Percentiles rank a stretch among this genome's conserved stretches.
Evolutionary conservation across 352 stramenopile genomes (phyloP).

Genomic region (Pythium rishiriense): DNA sequence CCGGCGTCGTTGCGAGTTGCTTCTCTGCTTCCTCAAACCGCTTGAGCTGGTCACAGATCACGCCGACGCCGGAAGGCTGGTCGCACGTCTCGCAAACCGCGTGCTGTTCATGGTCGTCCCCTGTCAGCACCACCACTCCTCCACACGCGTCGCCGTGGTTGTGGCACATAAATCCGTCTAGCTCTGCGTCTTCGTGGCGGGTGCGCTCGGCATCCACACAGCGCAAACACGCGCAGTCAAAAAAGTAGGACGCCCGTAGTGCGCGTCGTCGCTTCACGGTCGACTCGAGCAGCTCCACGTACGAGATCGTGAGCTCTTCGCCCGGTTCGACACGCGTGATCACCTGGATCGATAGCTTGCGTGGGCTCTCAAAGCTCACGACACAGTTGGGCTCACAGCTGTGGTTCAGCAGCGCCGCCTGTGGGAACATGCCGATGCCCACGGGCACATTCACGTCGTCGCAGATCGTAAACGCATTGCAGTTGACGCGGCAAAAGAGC

Average conservation of each 20-base stretch:
- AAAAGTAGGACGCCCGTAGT: conserved; percentile 69
- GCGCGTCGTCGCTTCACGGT: conserved; percentile 33
- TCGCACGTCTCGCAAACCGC: conserved; percentile 17
- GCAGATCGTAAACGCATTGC: conserved; percentile 77
- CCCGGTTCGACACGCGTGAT: conserved; percentile 40
- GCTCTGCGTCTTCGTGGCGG: conserved; percentile 6
- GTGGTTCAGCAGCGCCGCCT: conserved; percentile 75
- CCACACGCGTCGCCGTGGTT: not conserved
- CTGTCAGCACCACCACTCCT: conserved; percentile 3
- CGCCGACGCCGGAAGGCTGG: not conserved
- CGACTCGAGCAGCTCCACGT: conserved; percentile 66
- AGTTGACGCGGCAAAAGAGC: conserved; percentile 75
- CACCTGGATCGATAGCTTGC: conserved; percentile 47
- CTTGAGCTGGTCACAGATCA: not conserved
- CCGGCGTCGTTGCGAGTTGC: not conserved
- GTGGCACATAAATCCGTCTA: conserved; percentile 24
- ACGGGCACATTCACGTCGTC: conserved; percentile 45
- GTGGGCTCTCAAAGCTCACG: conserved; percentile 52
- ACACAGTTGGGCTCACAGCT: conserved; percentile 74
- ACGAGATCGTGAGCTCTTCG: conserved; percentile 74
- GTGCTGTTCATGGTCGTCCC: not conserved
- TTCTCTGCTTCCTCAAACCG: not conserved
- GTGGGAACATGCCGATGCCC: conserved; percentile 64
- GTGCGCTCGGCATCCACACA: conserved; percentile 6
- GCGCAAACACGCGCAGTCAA: conserved; percentile 48